A percentile compares a stretch with the other conserved stretches of the same genome.
These are phyloP conservation scores for Ammopiptanthus mongolicus DNA, from an alignment of 306 rosid species.

Conservation along the genomic window DNA sequence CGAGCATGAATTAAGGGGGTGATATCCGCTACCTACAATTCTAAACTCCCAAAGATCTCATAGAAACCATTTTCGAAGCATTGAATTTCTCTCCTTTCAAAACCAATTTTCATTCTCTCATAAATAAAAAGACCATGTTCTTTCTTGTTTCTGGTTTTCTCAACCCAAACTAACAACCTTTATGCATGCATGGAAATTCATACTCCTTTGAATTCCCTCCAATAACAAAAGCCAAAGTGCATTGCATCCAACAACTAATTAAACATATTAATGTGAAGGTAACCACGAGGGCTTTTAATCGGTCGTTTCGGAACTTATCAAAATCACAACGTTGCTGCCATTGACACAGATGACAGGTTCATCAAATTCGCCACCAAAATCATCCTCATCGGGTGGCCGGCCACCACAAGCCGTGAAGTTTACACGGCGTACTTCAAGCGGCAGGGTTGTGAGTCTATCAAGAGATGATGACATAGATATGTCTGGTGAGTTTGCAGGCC, in stretches of 20 bases:
- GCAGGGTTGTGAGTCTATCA: constrained; percentile 55
- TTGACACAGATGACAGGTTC: constrained; percentile 18
- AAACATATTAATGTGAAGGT: not conserved
- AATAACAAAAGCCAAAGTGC: not conserved
- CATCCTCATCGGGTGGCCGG: constrained; percentile 23
- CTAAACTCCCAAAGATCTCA: constrained; percentile 7
- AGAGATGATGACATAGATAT: constrained; percentile 61
- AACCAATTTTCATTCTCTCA: not conserved
- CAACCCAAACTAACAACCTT: not conserved
- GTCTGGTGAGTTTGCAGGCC: constrained; percentile 47
- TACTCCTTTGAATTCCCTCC: not conserved
- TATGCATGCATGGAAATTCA: not conserved
- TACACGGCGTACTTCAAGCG: constrained; percentile 60
- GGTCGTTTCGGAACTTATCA: too few species aligned
- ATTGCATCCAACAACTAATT: not conserved
- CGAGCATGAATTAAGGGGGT: constrained; percentile 44
- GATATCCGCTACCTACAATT: constrained; percentile 3
- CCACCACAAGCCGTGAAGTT: constrained; percentile 50
- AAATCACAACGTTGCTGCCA: too few species aligned
- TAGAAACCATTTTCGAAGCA: constrained; percentile 24
- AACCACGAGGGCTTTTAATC: too few species aligned
- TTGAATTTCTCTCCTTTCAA: constrained; percentile 18
- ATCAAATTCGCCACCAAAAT: constrained; percentile 42
- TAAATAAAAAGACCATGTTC: not conserved
- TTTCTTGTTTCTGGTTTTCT: not conserved